Evolutionary conservation across 2,329 filamentous ascomycete genomes (phyloP).

Genomic region (Alternaria tenuissima): DNA sequence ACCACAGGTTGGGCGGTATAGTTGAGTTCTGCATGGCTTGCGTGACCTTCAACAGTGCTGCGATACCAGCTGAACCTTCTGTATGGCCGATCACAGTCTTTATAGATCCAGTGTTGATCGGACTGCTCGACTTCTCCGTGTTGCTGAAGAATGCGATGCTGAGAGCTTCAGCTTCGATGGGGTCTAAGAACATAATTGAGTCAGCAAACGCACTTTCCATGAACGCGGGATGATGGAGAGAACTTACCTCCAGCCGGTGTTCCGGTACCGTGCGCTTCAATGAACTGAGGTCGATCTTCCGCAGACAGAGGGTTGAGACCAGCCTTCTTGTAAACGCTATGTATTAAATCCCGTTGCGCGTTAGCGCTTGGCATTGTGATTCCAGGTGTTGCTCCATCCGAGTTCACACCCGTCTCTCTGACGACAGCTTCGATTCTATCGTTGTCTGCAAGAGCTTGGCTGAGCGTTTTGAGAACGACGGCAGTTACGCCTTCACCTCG

Average conservation of each 20-base stretch:
- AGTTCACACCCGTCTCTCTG: slow-evolving; percentile 46
- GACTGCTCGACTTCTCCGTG: background rate
- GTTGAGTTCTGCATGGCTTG: slow-evolving; percentile 36
- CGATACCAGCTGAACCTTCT: slow-evolving; percentile 52
- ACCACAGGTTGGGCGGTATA: slow-evolving; percentile 48
- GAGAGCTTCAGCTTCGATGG: slow-evolving; percentile 31
- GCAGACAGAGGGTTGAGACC: slow-evolving; percentile 41
- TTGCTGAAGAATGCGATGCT: slow-evolving; percentile 11
- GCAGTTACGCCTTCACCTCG: slow-evolving; percentile 62
- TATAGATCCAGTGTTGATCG: slow-evolving; percentile 25
- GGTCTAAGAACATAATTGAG: slow-evolving; percentile 20
- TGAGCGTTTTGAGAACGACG: slow-evolving; percentile 62
- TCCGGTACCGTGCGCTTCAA: slow-evolving; percentile 41
- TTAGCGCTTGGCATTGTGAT: slow-evolving; percentile 56
- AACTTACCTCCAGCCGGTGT: slow-evolving; percentile 46
- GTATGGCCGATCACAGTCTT: slow-evolving; percentile 55
- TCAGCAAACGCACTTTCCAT: background rate
- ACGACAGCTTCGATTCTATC: slow-evolving; percentile 56
- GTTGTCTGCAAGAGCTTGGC: slow-evolving; percentile 57
- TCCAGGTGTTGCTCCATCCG: slow-evolving; percentile 51
- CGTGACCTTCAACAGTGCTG: slow-evolving; percentile 49
- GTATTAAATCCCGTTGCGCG: slow-evolving; percentile 49
- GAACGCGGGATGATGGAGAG: slow-evolving; percentile 24
- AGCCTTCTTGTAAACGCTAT: slow-evolving; percentile 47
- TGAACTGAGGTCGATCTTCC: slow-evolving; percentile 19